Evolutionary conservation across 257 asterid species (phyloP).

Genomic region (Fraxinus pennsylvanica): DNA sequence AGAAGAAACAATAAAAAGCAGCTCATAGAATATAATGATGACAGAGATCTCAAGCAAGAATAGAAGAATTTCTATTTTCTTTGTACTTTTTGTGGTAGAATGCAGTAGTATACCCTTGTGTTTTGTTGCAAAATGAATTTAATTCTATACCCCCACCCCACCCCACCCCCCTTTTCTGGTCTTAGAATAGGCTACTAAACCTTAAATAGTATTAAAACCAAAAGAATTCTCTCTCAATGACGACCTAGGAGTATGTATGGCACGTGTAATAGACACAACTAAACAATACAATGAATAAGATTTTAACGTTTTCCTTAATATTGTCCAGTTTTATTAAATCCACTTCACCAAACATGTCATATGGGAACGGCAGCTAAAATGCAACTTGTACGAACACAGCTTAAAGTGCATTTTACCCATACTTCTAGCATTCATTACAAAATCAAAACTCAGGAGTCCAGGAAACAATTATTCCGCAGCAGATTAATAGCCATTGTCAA

Average conservation of each 20-base stretch:
- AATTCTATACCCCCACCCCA: background rate
- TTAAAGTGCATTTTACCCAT: slow-evolving; percentile 5
- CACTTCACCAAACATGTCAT: background rate
- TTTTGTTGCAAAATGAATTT: background rate
- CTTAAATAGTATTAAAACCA: background rate
- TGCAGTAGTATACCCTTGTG: background rate
- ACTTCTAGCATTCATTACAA: background rate
- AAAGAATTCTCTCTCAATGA: background rate
- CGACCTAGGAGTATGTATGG: background rate
- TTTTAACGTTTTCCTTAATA: background rate
- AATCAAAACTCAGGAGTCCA: background rate
- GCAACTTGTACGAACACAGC: background rate
- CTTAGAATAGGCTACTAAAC: background rate
- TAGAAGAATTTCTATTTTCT: background rate
- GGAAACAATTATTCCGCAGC: slow-evolving; percentile 16
- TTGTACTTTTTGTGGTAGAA: background rate
- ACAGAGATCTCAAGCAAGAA: background rate
- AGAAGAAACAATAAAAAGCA: background rate
- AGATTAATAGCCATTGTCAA: slow-evolving; percentile 32
- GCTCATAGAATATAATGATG: background rate
- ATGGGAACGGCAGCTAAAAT: background rate
- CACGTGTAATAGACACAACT: too few species aligned
- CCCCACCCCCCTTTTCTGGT: background rate
- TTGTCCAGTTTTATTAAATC: background rate
- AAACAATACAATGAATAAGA: background rate